phyloP scores from a whole-genome alignment of 2,329 filamentous ascomycete genomes.

The Talaromyces rugulosus region DNA sequence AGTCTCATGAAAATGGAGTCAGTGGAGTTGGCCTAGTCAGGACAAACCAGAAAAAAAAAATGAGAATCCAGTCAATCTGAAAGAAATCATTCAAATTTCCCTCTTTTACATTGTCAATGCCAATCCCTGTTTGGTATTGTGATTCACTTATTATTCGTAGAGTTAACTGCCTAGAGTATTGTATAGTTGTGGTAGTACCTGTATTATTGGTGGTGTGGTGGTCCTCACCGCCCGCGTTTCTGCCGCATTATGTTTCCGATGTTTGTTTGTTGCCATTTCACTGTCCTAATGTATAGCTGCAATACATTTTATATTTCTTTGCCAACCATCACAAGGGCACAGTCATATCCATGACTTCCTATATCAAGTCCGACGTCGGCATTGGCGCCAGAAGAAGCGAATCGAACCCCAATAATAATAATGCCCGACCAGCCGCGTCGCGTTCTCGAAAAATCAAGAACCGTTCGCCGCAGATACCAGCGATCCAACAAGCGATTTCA shows the following conservation, averaged over 20 bases:
- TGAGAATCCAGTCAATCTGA: not conserved
- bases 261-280: conserved; percentile 6
- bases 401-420: conserved; percentile 9
- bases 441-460: conserved; percentile 35
- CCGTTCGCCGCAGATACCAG: conserved; percentile 35
- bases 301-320: not conserved
- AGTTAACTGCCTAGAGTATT: not conserved
- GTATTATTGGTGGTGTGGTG: not conserved
- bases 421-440: conserved; percentile 28
- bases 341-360: conserved; percentile 10
- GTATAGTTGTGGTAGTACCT: not conserved
- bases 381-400: conserved; percentile 9
- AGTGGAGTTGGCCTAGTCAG: not conserved
- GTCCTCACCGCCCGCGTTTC: conserved; percentile 9
- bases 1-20: not conserved
- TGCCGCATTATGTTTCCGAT: conserved; percentile 6
- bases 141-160: not conserved
- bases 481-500: conserved; percentile 33
- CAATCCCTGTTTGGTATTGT: not conserved
- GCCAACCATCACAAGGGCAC: not conserved
- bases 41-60: not conserved
- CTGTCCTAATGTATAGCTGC: not conserved
- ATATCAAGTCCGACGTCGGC: conserved; percentile 4
- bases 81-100: not conserved
- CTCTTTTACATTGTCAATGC: not conserved